phyloP scores from a whole-genome alignment of 2,329 filamentous ascomycete genomes.

The Diaporthe ilicicola region DNA sequence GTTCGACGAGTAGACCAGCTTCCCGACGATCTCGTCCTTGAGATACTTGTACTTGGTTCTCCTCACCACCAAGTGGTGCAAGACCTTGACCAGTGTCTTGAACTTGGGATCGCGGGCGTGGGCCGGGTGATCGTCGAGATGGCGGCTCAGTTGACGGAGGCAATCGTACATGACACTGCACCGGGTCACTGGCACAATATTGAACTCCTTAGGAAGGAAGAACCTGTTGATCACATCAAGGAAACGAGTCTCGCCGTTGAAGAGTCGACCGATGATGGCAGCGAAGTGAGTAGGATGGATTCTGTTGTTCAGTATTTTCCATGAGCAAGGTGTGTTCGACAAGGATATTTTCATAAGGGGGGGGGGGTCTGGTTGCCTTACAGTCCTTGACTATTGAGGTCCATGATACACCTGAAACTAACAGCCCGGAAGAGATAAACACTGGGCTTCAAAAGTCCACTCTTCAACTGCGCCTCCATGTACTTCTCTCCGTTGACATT shows the following conservation, averaged over 20 bases:
- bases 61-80: background rate
- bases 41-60: fast-evolving
- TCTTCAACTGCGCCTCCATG: constrained; percentile 10
- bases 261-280: constrained; percentile 11
- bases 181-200: background rate
- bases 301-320: background rate
- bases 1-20: background rate
- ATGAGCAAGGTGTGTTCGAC: background rate
- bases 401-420: constrained; percentile 7
- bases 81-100: background rate
- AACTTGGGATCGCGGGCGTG: background rate
- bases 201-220: background rate
- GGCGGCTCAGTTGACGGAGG: background rate
- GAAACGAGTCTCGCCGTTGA: background rate
- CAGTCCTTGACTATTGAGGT: background rate
- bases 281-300: background rate
- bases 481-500: background rate
- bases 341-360: background rate
- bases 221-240: background rate
- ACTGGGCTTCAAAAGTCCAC: background rate
- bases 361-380: background rate
- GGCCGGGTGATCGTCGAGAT: background rate
- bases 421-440: constrained; percentile 1
- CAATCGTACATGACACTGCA: background rate
- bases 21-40: background rate